A percentile compares a stretch with the other conserved stretches of the same genome.
These are phyloP conservation scores for Cudoniella acicularis DNA, from an alignment of 495 filamentous ascomycete genomes.

Conservation along the genomic window DNA sequence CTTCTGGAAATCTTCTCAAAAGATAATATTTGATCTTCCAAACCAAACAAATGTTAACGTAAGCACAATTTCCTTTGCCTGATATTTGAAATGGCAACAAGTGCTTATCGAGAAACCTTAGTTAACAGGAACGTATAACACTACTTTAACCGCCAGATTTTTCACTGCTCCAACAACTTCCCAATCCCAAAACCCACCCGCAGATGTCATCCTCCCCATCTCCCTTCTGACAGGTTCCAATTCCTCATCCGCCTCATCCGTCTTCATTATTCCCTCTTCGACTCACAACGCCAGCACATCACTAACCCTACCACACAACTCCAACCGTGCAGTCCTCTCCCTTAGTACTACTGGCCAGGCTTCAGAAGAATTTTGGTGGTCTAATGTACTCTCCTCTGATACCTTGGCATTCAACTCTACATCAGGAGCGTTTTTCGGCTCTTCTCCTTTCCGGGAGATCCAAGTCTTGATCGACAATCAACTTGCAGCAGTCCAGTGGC, in stretches of 20 bases:
- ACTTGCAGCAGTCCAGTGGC: conserved; percentile 63
- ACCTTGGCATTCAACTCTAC: not conserved
- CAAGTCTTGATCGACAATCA: conserved; percentile 62
- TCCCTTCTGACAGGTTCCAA: not conserved
- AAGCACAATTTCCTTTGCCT: not conserved
- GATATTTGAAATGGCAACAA: no score
- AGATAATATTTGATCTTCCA: not conserved
- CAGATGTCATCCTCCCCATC: not conserved
- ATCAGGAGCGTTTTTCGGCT: not conserved
- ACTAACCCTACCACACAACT: not conserved
- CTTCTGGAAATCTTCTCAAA: not conserved
- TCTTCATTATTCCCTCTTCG: not conserved
- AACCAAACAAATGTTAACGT: not conserved
- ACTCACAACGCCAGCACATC: not conserved
- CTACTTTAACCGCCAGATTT: not conserved
- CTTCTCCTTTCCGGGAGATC: conserved; percentile 58
- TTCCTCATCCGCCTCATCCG: not conserved
- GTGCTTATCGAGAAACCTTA: no score
- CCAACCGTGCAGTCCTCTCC: not conserved
- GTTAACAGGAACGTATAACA: not conserved
- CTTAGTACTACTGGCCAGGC: not conserved
- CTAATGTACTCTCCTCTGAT: not conserved
- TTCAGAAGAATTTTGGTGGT: not conserved
- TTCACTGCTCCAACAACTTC: not conserved
- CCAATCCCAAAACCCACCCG: not conserved